phyloP scores from a whole-genome alignment of 139 green algal genomes.

The Mesostigma viride region DNA sequence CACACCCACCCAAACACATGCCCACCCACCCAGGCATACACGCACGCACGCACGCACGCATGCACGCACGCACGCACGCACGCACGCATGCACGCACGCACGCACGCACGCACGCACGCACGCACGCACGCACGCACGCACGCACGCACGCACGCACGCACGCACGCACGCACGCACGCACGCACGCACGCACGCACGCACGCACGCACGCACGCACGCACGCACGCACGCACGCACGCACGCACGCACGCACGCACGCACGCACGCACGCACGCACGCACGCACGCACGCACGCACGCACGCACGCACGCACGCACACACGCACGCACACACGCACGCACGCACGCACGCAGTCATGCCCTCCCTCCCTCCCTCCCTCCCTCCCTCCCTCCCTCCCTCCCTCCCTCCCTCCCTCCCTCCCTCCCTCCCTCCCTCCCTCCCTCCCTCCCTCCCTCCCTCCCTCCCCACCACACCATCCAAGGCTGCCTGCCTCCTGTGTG shows the following conservation, averaged over 20 bases:
- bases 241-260: conserved; percentile 3
- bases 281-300: conserved; percentile 3
- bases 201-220: conserved; percentile 3
- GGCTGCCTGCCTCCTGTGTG: too few relatives aligned
- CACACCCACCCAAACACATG: too few relatives aligned
- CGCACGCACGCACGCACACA: conserved; percentile 3
- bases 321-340: background rate
- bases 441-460: too few relatives aligned
- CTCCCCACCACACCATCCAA: too few relatives aligned
- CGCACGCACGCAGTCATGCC: too few relatives aligned
- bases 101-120: background rate
- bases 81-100: background rate
- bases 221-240: conserved; percentile 3
- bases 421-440: too few relatives aligned
- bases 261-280: conserved; percentile 3
- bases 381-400: too few relatives aligned
- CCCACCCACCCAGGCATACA: too few relatives aligned
- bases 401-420: too few relatives aligned
- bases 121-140: background rate
- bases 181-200: background rate
- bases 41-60: too few relatives aligned
- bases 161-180: background rate
- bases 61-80: too few relatives aligned
- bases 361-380: background rate
- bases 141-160: background rate